Conservation (phyloP, 23 red algal species). For the Gracilariopsis chorda region DNA sequence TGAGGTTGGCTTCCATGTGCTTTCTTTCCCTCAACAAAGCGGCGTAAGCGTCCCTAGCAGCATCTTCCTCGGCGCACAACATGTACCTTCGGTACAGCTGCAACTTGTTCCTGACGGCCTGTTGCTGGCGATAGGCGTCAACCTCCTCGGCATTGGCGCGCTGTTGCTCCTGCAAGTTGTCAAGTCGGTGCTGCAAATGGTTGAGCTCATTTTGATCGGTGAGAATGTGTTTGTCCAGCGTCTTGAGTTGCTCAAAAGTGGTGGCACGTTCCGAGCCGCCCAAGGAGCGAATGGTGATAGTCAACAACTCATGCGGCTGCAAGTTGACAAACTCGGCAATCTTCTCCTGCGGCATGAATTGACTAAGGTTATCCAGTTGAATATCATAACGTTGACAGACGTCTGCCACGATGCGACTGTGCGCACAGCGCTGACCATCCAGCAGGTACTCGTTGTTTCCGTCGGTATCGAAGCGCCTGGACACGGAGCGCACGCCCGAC, state of each 20-base stretch:
- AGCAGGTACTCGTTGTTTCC: constrained; percentile 48
- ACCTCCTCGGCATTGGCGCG: constrained; percentile 63
- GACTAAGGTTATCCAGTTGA: constrained; percentile 96
- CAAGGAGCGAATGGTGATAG: constrained; percentile 64
- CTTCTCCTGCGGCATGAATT: constrained; percentile 97
- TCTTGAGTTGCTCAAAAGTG: constrained; percentile 37
- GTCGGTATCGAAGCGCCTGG: constrained; percentile 56
- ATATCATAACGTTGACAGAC: constrained; percentile 78
- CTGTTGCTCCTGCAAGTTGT: constrained; percentile 49
- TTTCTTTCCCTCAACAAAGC: constrained; percentile 3
- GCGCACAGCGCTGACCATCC: constrained; percentile 37
- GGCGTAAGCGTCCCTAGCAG: not conserved
- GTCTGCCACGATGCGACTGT: constrained; percentile 32
- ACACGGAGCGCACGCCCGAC: not conserved
- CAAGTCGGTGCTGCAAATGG: constrained; percentile 38
- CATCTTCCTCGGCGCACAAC: constrained; percentile 9
- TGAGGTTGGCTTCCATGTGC: constrained; percentile 1
- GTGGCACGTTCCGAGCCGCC: constrained; percentile 46
- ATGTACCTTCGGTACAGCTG: constrained; percentile 45
- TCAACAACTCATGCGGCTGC: constrained; percentile 66
- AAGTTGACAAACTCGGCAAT: constrained; percentile 82
- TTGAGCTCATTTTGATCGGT: not conserved
- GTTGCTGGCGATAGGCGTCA: constrained; percentile 41
- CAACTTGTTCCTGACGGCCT: constrained; percentile 32
- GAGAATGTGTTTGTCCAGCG: constrained; percentile 27